Evolutionary conservation across 306 rosid genomes (phyloP), one percentile per base, ranked within the genome.

Genomic region (Gynostemma pentaphyllum): DNA sequence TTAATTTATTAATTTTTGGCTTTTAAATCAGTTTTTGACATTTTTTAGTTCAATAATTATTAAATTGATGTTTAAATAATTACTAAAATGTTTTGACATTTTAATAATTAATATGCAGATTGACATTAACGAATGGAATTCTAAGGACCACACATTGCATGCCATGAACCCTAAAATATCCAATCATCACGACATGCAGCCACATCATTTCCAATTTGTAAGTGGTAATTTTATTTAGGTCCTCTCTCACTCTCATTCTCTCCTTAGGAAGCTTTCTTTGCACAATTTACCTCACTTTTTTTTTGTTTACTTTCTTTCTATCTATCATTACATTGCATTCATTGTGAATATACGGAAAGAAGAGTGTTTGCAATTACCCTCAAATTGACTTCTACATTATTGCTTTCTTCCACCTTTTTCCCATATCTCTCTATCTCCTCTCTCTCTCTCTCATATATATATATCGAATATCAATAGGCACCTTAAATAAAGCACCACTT

Each of bases 141-240:
- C 37, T 2, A 28, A 45, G 7, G 2, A 4, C 57, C 57, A 13
- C 34, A 51, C 8, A 26, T 15, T 51, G 77, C 77, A 76, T 72
- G 81, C 79, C 92, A 75, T 72, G 74, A 42, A 75, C 73, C 74
- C 82, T 91, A 69, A 87, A 82, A 80, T 78, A 80, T 84, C 84
- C 77, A 68, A 83, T 83, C 82, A 76, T 78, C 81, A 72, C 85
- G 62, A 73, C 45, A 72, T 55, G 62, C 26, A 73, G 68, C 76
- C 81, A 70, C 81, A 82, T 81, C 82, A 81, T 80, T 76, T 68
- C 72, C 66, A 68, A 73, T 71, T 59, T 75, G 70, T 46, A 71
- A 42, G 14, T 52, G 24, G 5, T 29, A 36, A 3, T 64, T 37
- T 57, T 60, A 36, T 9, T 14, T 32, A 19, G n/a, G 24, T 51